phyloP scores from a whole-genome alignment of 139 green algal species.

The Auxenochlorella pyrenoidosa region DNA sequence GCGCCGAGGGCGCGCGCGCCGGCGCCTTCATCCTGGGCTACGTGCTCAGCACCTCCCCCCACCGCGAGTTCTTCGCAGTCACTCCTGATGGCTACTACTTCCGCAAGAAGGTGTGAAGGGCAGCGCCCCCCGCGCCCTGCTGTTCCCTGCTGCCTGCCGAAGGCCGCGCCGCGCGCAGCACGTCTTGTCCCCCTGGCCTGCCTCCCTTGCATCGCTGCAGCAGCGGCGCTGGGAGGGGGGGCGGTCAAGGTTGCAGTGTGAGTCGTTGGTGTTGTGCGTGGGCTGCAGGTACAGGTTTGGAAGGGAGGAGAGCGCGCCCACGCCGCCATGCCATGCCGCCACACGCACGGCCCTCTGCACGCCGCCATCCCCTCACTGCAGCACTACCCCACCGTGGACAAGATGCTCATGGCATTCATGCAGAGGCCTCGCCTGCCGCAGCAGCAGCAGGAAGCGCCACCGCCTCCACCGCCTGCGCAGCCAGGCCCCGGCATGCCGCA shows the following conservation, averaged over 20 bases:
- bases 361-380: conserved; percentile 6
- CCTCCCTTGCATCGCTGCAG: no score
- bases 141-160: no score
- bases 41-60: conserved; percentile 33
- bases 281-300: no score
- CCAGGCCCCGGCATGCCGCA: conserved; percentile 11
- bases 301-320: no score
- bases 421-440: conserved; percentile 29
- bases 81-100: conserved; percentile 54
- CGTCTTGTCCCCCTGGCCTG: no score
- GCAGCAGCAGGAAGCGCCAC: conserved; percentile 10
- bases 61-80: conserved; percentile 63
- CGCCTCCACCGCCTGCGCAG: background rate
- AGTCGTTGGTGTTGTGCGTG: no score
- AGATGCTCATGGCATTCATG: conserved; percentile 46
- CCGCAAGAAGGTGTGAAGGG: conserved; percentile 23
- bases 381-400: conserved; percentile 41
- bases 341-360: no score
- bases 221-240: no score
- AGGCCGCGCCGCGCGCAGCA: no score
- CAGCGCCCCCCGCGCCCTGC: background rate
- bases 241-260: no score
- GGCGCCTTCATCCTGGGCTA: conserved; percentile 56
- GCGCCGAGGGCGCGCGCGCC: conserved; percentile 23
- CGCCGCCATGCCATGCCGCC: no score